Base-by-base conservation (phyloP, 805 yeast species). In the Candida parachauliodes region DNA sequence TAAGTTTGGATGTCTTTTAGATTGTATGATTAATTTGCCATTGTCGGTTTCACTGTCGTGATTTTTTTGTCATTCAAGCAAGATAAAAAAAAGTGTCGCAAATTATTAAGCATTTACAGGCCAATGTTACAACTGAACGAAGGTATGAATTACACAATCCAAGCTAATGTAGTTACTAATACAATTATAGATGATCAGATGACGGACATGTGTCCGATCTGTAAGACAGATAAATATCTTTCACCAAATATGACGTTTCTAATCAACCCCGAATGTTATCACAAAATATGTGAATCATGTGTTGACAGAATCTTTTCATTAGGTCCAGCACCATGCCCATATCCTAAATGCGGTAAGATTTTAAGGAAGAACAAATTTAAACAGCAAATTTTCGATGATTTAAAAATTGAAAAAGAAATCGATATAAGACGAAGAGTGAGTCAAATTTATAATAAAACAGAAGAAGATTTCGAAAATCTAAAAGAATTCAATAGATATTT, bases 281-380 rank as follows among this genome's bases (percentile, higher is more conserved):
- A 93, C 57, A 91, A 88, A 69, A 91, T 93, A 60, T 93, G 99
- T 65, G 97, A 84, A 50, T 80, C 95, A 1, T 93, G 98, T 64
- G 98, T 91, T 29, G 98, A 93, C 60, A 75, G 98, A 47, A 89
- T 93, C 37, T 93, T 86, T 56, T 79, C 95, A 5, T 66, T 84
- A 35, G 99, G 99, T 3, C 98, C 98, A 0, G 93, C 96, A 0
- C 93, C 89, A 15, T 93, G 99, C 57, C 98, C 98, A 1, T 91
- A 89, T 57, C 84, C 88, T 3, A 80, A 82, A 36, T 93, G 99
- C 67, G 88, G 82, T 40, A 87, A 83, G 67, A 86, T 82, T 8
- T 67, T 93, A 44, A 70, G 98, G 48, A 86, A 85, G 70, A 87
- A 87, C 61, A 79, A 79, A 63, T 93, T 93, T 69, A 94, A 93